Evolutionary conservation across 805 yeast species (phyloP), one percentile per base, ranked within the genome.

Genomic region (Lachancea mirantina): DNA sequence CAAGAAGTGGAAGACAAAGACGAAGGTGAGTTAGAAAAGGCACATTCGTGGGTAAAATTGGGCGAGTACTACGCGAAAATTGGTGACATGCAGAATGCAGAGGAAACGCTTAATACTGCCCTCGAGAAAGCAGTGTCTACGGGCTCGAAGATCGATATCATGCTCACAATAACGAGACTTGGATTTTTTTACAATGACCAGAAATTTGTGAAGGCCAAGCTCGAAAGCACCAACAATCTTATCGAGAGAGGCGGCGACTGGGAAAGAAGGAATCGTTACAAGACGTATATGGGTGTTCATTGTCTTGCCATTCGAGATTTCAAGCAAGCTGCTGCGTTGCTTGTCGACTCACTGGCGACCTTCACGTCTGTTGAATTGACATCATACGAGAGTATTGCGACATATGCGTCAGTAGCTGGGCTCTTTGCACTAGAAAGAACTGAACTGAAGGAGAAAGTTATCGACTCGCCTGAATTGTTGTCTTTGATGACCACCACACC

Each of bases 171-270:
- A 42, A 71, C 87, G 9, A 76, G 97, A 57, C 59, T 92, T 35
- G 96, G 94, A n/a, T 78, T 87, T 48, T 87, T 92, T 57, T 89
- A 72, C 58, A 78, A 79, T 50, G 95, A 92, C 61, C 77, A 76
- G 52, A 59, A 64, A 5, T 74, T 74, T 43, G 79, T 82, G 27
- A 72, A 78, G 38, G 75, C 76, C 47, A 78, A 79, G 50, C 70
- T 92, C 43, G 89, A 80, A 35, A 77, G 77, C 46, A 76, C 80
- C 13, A 76, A 81, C 51, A 52, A 64, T 15, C 70, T 84, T 55
- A 85, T 92, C 50, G 97, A 89, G 50, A 83, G 85, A 51, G 98
- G 97, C 35, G 98, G 98, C 41, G 98, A 92, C 59, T 92, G 98
- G 98, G 98, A 92, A 63, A 83, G 98, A 61, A 78, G 95, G 52